Conservation (phyloP, 176 grass and related monocot species). For the Oryza australiensis region DNA sequence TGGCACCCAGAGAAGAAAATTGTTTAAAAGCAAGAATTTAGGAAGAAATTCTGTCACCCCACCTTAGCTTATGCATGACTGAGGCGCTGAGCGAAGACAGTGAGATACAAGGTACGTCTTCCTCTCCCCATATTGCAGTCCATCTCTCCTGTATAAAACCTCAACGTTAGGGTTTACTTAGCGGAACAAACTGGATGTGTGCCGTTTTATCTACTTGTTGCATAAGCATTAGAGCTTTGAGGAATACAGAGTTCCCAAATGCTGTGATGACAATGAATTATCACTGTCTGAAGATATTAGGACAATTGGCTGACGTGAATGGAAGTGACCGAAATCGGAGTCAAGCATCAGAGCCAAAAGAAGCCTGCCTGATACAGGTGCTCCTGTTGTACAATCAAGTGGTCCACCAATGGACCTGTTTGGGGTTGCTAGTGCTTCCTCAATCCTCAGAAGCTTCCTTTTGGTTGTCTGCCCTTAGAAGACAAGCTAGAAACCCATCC, state of each 20-base stretch:
- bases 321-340: background rate
- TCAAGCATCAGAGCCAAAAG: background rate
- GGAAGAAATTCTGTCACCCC: constrained; percentile 17
- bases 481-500: background rate
- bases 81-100: constrained; percentile 72
- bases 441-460: too few relatives aligned
- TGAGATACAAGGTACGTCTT: constrained; percentile 78
- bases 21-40: background rate
- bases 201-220: background rate
- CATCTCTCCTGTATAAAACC: constrained; percentile 69
- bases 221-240: background rate
- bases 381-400: background rate
- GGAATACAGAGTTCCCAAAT: background rate
- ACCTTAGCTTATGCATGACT: constrained; percentile 93
- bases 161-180: background rate
- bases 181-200: background rate
- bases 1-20: background rate
- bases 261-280: background rate
- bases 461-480: background rate
- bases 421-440: background rate
- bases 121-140: constrained; percentile 57
- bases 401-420: background rate
- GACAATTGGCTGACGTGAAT: background rate
- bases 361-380: background rate
- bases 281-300: background rate